Evolutionary conservation across 768 basidiomycete species (phyloP), one percentile per base, ranked within the genome.

Genomic region (Candolleomyces efflorescens): DNA sequence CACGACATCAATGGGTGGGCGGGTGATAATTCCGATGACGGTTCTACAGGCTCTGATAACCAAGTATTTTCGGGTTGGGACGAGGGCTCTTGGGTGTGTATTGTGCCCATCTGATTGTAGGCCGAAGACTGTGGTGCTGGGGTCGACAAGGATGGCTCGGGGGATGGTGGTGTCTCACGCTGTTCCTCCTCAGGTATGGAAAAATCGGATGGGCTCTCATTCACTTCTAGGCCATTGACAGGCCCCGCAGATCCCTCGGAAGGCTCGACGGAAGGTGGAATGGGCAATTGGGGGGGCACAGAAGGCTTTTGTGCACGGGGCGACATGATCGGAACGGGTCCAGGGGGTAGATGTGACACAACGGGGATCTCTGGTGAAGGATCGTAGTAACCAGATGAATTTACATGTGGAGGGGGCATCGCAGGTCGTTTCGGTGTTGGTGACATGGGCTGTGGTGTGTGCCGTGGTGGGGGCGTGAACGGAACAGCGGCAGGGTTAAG

Each of bases 391-490:
- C 37, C 37, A 4, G 26, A 12, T 15, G 37, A 26, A 15, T 37
- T 32, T 11, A 52, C 18, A 26, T 22, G 52, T 17, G 38, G 38
- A 12, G 17, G 10, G 18, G 52, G 38, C 24, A 41, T 39, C 37
- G 22, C 38, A 39, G 41, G 52, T 38, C 36, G 37, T 53, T 43
- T 38, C 23, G 52, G 26, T 12, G 15, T 18, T 3, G 55, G 55
- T 22, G 56, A 32, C 59, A 43, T 58, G 20, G 57, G 60, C 50
- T 63, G 67, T 39, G 68, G 69, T 20, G 71, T 60, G 41, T 76
- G 73, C 81, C 81, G 83, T 23, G 76, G 69, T 22, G 79, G 67
- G n/a, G 75, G 66, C 56, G 70, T 71, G 44, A 71, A 64, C 26
- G 69, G 65, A 13, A 62, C 53, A 9, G 69, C 67, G 41, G 72